Evolutionary conservation across 768 basidiomycete genomes (phyloP).

Genomic region (Rhizopogon roseolus): DNA sequence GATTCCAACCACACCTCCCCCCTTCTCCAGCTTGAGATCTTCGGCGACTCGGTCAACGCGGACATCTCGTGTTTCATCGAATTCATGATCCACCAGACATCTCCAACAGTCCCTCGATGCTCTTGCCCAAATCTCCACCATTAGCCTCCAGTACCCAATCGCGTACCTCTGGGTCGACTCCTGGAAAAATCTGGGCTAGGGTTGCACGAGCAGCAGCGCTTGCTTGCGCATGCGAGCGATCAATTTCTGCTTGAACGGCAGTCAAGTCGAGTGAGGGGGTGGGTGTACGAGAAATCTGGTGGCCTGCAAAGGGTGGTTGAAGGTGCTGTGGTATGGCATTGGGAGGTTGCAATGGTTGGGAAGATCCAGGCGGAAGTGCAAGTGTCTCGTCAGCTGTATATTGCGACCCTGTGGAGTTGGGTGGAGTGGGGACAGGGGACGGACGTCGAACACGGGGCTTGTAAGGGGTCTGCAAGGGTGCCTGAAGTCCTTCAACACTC

Average conservation of each 20-base stretch:
- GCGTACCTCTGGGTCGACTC: conserved; percentile 74
- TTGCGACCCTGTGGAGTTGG: conserved; percentile 12
- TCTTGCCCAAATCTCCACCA: conserved; percentile 81
- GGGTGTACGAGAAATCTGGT: conserved; percentile 63
- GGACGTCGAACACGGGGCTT: conserved; percentile 64
- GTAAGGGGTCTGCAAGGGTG: conserved; percentile 60
- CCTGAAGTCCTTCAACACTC: conserved; percentile 19
- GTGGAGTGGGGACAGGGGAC: conserved; percentile 32
- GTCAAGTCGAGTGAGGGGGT: conserved; percentile 66
- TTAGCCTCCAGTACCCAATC: conserved; percentile 90
- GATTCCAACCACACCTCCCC: not conserved
- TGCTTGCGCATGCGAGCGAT: conserved; percentile 70
- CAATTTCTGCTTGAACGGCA: conserved; percentile 72
- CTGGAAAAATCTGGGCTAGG: conserved; percentile 85
- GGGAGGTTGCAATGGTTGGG: conserved; percentile 27
- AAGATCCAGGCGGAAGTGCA: conserved; percentile 44
- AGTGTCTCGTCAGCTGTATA: conserved; percentile 41
- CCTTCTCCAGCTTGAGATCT: not conserved
- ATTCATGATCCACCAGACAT: conserved; percentile 32
- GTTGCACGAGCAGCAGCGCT: conserved; percentile 70
- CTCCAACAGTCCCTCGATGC: conserved; percentile 82
- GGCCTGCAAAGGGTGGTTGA: conserved; percentile 40
- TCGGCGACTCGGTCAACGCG: not conserved
- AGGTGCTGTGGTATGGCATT: conserved; percentile 24
- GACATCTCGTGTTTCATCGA: no score